Evolutionary conservation across 768 basidiomycete species (phyloP).

Genomic region (Pleurotus salmoneostramineus): DNA sequence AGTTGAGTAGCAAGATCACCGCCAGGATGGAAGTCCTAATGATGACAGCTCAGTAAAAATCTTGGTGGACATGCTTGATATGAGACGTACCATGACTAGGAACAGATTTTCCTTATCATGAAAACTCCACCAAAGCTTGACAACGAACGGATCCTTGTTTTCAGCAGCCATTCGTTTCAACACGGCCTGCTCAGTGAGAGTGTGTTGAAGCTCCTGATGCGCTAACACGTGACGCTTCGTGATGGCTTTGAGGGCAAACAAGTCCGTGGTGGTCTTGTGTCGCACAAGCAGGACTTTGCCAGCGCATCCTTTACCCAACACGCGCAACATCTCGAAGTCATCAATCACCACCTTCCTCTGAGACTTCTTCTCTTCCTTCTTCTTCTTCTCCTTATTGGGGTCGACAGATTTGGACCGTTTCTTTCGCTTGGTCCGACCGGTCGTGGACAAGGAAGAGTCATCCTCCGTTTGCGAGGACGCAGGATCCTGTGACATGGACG

Average conservation of each 20-base stretch:
- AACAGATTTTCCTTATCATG: slow-evolving; percentile 97
- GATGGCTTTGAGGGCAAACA: slow-evolving; percentile 96
- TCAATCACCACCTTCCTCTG: slow-evolving; percentile 77
- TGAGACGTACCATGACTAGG: slow-evolving; percentile 78
- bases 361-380: slow-evolving; percentile 45
- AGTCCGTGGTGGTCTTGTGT: slow-evolving; percentile 63
- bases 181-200: slow-evolving; percentile 93
- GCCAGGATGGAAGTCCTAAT: slow-evolving; percentile 89
- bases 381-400: slow-evolving; percentile 46
- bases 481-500: slow-evolving; percentile 38
- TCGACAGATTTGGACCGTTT: slow-evolving; percentile 41
- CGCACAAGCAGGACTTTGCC: slow-evolving; percentile 93
- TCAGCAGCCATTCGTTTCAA: slow-evolving; percentile 91
- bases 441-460: slow-evolving; percentile 69
- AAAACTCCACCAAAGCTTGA: slow-evolving; percentile 96
- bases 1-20: slow-evolving; percentile 98
- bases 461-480: slow-evolving; percentile 63
- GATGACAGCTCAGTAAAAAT: slow-evolving; percentile 3
- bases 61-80: slow-evolving; percentile 14
- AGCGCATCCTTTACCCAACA: slow-evolving; percentile 95
- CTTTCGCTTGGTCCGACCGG: slow-evolving; percentile 38
- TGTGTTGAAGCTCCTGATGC: slow-evolving; percentile 95
- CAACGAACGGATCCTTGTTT: slow-evolving; percentile 88
- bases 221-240: slow-evolving; percentile 96
- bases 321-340: slow-evolving; percentile 97